A percentile compares a stretch with the other conserved stretches of the same genome.
Conservation (phyloP, 106 monocot genomes). For the Platanthera zijinensis region DNA sequence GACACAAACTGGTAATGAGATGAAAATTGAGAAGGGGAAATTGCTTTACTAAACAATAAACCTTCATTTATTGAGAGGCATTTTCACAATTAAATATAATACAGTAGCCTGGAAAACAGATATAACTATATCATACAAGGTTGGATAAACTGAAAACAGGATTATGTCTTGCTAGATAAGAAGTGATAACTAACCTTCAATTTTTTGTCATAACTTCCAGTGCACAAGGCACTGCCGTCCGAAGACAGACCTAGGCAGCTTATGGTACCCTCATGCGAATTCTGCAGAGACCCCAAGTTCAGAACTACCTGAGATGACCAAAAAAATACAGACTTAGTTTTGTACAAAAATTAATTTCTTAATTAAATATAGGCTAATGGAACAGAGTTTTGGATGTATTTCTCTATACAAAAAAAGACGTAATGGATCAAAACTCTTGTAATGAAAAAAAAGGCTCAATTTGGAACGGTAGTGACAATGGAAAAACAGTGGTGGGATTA, state of each 20-base stretch:
- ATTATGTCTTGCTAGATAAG: not conserved
- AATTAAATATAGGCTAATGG: not conserved
- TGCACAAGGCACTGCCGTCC: conserved; percentile 96
- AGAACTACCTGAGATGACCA: conserved; percentile 50
- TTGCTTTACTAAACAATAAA: not conserved
- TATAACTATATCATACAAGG: not conserved
- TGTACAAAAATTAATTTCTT: conserved; percentile 1
- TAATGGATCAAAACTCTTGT: not conserved
- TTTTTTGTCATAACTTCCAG: conserved; percentile 95
- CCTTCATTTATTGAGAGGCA: not conserved
- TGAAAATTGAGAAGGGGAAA: not conserved
- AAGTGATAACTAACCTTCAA: conserved; percentile 58
- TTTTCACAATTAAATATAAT: not conserved
- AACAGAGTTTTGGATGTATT: not conserved
- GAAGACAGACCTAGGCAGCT: conserved; percentile 82
- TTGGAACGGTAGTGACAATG: no score
- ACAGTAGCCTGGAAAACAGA: not conserved
- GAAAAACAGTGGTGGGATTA: no score
- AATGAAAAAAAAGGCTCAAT: no score
- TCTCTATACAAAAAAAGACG: not conserved
- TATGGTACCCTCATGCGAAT: conserved; percentile 81
- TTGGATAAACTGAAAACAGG: not conserved
- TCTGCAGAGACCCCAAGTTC: conserved; percentile 74
- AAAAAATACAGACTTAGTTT: not conserved
- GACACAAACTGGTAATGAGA: not conserved